Evolutionary conservation across 2,329 filamentous ascomycete genomes (phyloP), one percentile per base, ranked within the genome.

Genomic region (Pleoardoris graminearum): DNA sequence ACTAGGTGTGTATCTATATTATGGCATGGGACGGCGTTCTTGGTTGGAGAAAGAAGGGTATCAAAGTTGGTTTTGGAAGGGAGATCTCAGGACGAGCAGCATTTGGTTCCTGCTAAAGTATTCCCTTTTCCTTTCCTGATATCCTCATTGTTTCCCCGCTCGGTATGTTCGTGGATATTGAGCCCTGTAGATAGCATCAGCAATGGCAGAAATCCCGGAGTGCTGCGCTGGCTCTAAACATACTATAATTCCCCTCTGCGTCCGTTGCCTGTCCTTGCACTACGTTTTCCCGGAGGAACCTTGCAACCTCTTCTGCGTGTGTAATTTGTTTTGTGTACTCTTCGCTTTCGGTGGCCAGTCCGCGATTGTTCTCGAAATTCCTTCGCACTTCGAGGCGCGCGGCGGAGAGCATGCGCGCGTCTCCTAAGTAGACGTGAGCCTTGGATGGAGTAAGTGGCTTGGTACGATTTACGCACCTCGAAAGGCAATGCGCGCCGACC

Each of bases 111-210:
- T 55, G 65, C 64, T 55, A 72, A 60, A 60, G 68, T 69, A 58
- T 68, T 69, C 63, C 77, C 75, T 51, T 76, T 75, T 59, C 55
- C 80, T 46, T 85, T 79, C 75, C 92, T 95, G 66, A 97, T 85
- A 29, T 87, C 90, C 63, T 97, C 91, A 69, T 99, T 99, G 75
- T 97, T 89, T 48, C 94, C 91, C 60, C 90, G 82, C 74, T 99
- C 93, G 25, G 88, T 99, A 60, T 96, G 79, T 55, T 96, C 83
- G 72, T 97, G 94, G 75, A 99, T 97, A 46, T 87, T 83, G 51
- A 97, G 77, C 70, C 88, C 91, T 97, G 43, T 49, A 51, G 19
- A 41, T 19, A 22, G 35, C 17, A 48, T 68, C 56, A 67, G 61
- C 38, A 48, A 46, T 33, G 58, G 16, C 32, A 11, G 36, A 4